Percentiles rank a stretch among this genome's conserved stretches.
phyloP scores from a whole-genome alignment of 192 early-diverging fungal species.

The Phycomyces blakesleeanus region DNA sequence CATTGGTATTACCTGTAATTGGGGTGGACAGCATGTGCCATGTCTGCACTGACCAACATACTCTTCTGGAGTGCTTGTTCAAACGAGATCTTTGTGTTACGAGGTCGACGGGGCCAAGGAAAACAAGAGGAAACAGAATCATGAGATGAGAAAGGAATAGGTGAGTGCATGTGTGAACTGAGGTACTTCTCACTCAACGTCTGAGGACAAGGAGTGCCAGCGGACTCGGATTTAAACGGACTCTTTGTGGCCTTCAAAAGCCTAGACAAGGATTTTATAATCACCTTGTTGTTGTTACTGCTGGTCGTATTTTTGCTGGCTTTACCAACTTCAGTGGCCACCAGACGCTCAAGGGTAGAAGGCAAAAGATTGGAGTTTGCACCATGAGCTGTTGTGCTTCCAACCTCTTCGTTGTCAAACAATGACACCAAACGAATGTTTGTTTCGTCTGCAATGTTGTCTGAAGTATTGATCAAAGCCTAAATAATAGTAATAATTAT shows the following conservation, averaged over 20 bases:
- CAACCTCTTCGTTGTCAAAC: constrained; percentile 99
- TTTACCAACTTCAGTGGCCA: constrained; percentile 36
- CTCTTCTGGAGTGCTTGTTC: constrained; percentile 82
- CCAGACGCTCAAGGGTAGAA: constrained; percentile 64
- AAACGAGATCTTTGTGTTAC: constrained; percentile 30
- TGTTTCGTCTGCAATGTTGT: constrained; percentile 54
- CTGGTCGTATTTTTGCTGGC: neutral
- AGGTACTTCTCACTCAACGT: neutral
- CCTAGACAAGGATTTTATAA: constrained; percentile 1
- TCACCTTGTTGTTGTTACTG: neutral
- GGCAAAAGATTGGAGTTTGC: constrained; percentile 87
- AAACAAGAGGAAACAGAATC: neutral
- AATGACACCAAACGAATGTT: constrained; percentile 83
- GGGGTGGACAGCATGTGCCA: constrained; percentile 91
- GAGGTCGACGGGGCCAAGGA: constrained; percentile 1
- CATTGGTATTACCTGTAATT: constrained; percentile 56
- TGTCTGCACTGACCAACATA: constrained; percentile 86
- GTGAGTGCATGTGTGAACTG: neutral
- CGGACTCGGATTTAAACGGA: no score
- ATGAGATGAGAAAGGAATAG: neutral
- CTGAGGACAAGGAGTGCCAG: no score
- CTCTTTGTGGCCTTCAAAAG: neutral
- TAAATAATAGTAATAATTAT: neutral
- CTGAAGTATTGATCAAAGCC: constrained; percentile 50
- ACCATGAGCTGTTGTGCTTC: constrained; percentile 87